Base-by-base conservation (phyloP, 2,329 filamentous ascomycete genomes). In the Xylariaceae sp. region DNA sequence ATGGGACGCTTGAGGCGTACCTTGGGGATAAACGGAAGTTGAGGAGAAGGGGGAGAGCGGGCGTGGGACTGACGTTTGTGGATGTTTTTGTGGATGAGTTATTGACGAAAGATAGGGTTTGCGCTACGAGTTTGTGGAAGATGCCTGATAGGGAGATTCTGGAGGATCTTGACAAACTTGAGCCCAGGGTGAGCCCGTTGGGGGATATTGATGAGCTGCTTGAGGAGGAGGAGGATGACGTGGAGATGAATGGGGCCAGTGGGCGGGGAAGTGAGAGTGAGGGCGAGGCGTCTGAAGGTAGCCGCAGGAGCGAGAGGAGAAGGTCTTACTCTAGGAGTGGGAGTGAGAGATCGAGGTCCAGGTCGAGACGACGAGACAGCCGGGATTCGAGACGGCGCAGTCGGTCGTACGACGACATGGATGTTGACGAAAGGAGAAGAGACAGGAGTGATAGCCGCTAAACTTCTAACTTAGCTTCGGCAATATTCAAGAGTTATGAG, bases 71-170 rank as follows among this genome's bases (percentile, higher is more conserved):
- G 61, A 94, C 90, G 2, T 88, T 82, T 64, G 78, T 99, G 71
- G 94, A 99, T 70, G 87, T 93, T 62, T 97, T 99, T 69, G 84
- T 97, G 50, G 94, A 99, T 69, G 91, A 97, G 56, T 73, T 99
- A 59, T 75, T 99, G 57, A 88, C 83, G 0, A 96, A 96, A 72
- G 90, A 95, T 51, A 81, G 94, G 47, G 87, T 97, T 0, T 97
- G 93, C 67, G 93, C 86, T 36, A 97, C 94, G 3, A 95, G 87
- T 66, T 68, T 99, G 61, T 95, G 90, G 85, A 96, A 96, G 74
- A 81, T 99, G 78, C 89, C 92, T 3, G 84, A 84, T 54, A 79
- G 94, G 61, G 84, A 88, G 59, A 80, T 89, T 47, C 69, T 99
- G 58, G 94, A 99, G 73, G 94, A 99, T 69, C 67, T 96, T 68